A percentile compares a stretch with the other conserved stretches of the same genome.
Conservation (phyloP, 1,139 yeast species). For the Meyerozyma guilliermondii region DNA sequence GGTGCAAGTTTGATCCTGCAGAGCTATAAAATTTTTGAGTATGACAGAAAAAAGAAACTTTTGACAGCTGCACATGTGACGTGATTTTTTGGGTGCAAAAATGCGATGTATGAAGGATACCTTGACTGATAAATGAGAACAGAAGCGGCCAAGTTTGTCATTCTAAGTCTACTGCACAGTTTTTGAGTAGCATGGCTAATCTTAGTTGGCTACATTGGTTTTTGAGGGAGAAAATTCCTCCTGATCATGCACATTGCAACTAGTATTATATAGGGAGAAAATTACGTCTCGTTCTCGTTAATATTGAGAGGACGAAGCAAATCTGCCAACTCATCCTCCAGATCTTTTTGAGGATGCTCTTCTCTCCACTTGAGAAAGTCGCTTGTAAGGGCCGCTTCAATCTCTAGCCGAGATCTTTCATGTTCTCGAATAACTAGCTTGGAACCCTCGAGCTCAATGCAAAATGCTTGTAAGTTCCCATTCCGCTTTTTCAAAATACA, state of each 20-base stretch:
- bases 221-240: too few relatives aligned
- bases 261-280: too few relatives aligned
- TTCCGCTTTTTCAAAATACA: not conserved
- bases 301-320: not conserved
- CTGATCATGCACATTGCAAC: too few relatives aligned
- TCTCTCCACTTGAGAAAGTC: not conserved
- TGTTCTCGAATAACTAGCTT: not conserved
- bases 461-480: not conserved
- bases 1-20: not conserved
- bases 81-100: not conserved
- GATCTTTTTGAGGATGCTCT: not conserved
- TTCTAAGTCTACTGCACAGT: too few relatives aligned
- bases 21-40: not conserved
- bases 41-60: not conserved
- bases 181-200: too few relatives aligned
- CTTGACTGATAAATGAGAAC: not conserved
- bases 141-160: too few relatives aligned
- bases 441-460: not conserved
- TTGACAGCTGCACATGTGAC: slow-evolving; percentile 1
- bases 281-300: not conserved
- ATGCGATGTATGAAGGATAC: not conserved
- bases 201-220: too few relatives aligned
- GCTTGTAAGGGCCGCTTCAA: not conserved
- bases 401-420: not conserved
- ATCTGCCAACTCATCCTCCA: not conserved